A percentile compares a stretch with the other conserved stretches of the same genome.
Conservation (phyloP, 2,329 filamentous ascomycete species). For the Aureobasidium sp. region DNA sequence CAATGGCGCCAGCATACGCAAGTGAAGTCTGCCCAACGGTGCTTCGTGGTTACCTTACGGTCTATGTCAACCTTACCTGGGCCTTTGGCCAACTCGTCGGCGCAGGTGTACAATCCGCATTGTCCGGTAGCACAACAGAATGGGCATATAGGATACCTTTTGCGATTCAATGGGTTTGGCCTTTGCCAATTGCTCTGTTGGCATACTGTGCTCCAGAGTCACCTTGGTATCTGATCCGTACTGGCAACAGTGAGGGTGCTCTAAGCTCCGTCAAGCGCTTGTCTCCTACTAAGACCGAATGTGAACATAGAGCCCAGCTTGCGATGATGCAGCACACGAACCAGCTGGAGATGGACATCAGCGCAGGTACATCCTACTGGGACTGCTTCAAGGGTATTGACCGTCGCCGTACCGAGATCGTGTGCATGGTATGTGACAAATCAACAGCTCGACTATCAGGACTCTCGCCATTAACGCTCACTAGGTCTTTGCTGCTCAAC, state of each 20-base stretch:
- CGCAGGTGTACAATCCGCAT: constrained; percentile 31
- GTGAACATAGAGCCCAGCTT: constrained; percentile 15
- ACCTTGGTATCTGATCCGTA: constrained; percentile 29
- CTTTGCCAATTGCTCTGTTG: constrained; percentile 25
- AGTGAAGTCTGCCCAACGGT: constrained; percentile 55
- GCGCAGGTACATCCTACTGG: constrained; percentile 26
- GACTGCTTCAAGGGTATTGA: constrained; percentile 38
- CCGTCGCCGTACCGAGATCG: constrained; percentile 35
- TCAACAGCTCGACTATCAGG: too few species aligned
- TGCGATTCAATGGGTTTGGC: constrained; percentile 38
- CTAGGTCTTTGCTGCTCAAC: constrained; percentile 27
- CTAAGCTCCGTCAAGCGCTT: constrained; percentile 26
- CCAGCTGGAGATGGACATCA: constrained; percentile 30
- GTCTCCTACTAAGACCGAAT: constrained; percentile 15
- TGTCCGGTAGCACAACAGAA: constrained; percentile 22
- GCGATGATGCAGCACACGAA: constrained; percentile 33
- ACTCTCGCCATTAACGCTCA: background rate
- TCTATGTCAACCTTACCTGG: constrained; percentile 55
- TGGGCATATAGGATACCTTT: constrained; percentile 40
- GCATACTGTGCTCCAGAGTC: constrained; percentile 30
- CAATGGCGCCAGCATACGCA: constrained; percentile 53
- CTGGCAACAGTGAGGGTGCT: constrained; percentile 27
- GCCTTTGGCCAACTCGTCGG: constrained; percentile 53
- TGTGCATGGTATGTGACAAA: constrained; percentile 30
- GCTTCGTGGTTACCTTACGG: constrained; percentile 49